A percentile compares a stretch with the other conserved stretches of the same genome.
phyloP scores from a whole-genome alignment of 176 grass and related monocot species.

The Hsuehochloa calcarea region DNA sequence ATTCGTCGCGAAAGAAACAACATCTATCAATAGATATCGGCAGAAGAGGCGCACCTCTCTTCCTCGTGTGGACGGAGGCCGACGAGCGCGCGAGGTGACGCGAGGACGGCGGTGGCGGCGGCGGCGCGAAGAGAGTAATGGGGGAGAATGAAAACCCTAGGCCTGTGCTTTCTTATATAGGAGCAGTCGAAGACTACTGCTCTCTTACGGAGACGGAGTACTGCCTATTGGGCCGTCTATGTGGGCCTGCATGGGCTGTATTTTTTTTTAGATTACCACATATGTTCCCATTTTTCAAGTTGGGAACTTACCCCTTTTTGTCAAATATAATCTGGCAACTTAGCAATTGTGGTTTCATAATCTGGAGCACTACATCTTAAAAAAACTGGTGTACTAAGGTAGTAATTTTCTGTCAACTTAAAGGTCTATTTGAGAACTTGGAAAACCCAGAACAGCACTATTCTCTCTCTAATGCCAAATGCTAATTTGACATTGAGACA shows the following conservation, averaged over 20 bases:
- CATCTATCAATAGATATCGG: not conserved
- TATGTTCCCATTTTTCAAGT: not conserved
- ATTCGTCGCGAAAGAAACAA: too few relatives aligned
- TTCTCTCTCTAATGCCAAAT: too few relatives aligned
- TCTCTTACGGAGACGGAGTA: not conserved
- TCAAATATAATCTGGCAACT: not conserved
- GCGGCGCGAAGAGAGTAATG: not conserved
- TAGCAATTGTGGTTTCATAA: not conserved
- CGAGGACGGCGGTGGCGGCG: constrained; percentile 1
- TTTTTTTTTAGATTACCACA: not conserved
- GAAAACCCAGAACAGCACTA: not conserved
- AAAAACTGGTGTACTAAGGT: not conserved
- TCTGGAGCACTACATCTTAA: too few relatives aligned
- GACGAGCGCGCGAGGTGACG: not conserved
- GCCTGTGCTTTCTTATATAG: not conserved
- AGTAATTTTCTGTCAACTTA: not conserved
- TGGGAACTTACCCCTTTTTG: not conserved
- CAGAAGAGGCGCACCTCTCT: not conserved
- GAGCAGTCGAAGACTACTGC: not conserved
- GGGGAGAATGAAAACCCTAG: constrained; percentile 10
- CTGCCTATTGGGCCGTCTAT: not conserved
- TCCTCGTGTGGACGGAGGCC: not conserved
- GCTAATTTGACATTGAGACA: not conserved
- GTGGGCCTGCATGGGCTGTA: not conserved
- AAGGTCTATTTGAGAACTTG: not conserved